phyloP scores from a whole-genome alignment of 331 rosid species.

The Erythrophleum ivorense region DNA sequence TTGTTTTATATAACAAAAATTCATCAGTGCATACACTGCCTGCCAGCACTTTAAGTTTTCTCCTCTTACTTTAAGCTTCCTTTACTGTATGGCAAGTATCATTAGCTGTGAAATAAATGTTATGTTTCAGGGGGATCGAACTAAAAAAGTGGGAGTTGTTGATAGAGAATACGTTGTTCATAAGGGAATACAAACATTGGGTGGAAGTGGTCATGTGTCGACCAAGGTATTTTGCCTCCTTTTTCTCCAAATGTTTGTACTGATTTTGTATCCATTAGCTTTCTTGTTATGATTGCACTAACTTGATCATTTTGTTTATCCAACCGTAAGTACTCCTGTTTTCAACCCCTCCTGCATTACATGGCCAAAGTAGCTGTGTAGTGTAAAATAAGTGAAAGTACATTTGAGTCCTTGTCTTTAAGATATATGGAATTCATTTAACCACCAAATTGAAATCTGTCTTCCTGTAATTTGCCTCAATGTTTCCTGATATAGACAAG shows the following conservation, averaged over 20 bases:
- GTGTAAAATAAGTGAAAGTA: background rate
- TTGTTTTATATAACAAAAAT: background rate
- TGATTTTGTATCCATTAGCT: constrained; percentile 20
- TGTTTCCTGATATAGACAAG: background rate
- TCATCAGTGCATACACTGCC: background rate
- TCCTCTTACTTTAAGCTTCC: constrained; percentile 14
- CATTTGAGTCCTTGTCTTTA: background rate
- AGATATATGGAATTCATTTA: background rate
- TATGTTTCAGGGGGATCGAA: constrained; percentile 73
- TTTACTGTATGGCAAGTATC: background rate
- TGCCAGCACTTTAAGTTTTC: background rate
- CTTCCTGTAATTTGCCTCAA: background rate
- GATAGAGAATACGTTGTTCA: constrained; percentile 77
- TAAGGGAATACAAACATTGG: constrained; percentile 77
- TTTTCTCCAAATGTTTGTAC: constrained; percentile 16
- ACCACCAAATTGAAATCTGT: background rate
- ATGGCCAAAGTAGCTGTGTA: background rate
- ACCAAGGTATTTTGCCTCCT: constrained; percentile 49
- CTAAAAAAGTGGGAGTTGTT: constrained; percentile 73
- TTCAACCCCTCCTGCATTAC: background rate
- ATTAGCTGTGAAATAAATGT: background rate
- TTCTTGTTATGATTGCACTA: background rate
- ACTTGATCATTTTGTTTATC: background rate
- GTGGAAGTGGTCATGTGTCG: constrained; percentile 41
- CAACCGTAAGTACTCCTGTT: background rate